Evolutionary conservation across 305 asterid species (phyloP).

Genomic region (Fraxinus dipetala): DNA sequence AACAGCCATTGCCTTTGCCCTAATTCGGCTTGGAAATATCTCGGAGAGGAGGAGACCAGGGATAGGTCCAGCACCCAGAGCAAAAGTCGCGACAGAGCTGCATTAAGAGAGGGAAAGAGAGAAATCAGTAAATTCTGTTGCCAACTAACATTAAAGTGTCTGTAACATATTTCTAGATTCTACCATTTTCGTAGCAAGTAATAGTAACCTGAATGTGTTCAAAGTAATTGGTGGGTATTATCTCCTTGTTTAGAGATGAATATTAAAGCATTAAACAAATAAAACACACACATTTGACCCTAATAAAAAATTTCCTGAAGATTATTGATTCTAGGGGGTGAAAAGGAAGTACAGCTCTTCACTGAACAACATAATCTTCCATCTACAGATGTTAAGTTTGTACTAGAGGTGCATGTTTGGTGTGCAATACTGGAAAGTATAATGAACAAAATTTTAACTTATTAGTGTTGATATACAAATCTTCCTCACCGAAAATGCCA

Average conservation of each 20-base stretch:
- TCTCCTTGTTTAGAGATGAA: neutral
- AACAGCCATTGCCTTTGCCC: constrained; percentile 93
- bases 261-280: neutral
- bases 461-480: neutral
- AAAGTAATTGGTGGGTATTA: neutral
- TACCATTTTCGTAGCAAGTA: neutral
- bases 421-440: neutral
- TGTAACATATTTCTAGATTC: neutral
- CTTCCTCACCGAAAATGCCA: neutral
- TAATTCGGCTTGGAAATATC: constrained; percentile 78
- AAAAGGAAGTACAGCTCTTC: neutral
- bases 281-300: neutral
- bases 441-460: neutral
- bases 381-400: constrained; percentile 1
- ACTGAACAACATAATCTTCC: neutral
- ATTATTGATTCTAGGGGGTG: neutral
- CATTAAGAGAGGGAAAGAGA: constrained; percentile 15
- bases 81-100: constrained; percentile 75
- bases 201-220: neutral
- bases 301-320: neutral
- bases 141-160: neutral
- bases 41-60: constrained; percentile 89
- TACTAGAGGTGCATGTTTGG: neutral
- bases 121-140: constrained; percentile 5
- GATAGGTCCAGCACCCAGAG: constrained; percentile 92